Percentiles rank a stretch among this genome's conserved stretches.
phyloP scores from a whole-genome alignment of 306 rosid genomes.

The Castanea crenata region DNA sequence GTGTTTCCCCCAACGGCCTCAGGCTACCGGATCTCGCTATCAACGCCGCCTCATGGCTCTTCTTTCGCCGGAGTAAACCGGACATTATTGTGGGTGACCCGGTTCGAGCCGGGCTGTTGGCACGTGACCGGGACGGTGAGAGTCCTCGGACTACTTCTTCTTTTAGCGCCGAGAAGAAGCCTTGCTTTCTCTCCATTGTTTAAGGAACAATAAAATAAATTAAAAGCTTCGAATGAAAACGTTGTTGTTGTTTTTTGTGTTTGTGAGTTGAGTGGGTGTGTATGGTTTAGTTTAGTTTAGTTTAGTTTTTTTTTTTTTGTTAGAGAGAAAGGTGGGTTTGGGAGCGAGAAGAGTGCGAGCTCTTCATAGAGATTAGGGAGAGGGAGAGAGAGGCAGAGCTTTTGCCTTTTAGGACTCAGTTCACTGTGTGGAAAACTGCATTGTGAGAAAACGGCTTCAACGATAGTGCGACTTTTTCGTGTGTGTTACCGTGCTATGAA shows the following conservation, averaged over 20 bases:
- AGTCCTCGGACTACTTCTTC: conserved; percentile 92
- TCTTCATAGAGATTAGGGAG: conserved; percentile 10
- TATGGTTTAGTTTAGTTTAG: neutral
- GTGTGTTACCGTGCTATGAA: conserved; percentile 14
- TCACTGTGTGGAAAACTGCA: neutral
- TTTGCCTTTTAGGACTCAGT: neutral
- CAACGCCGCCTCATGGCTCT: conserved; percentile 31
- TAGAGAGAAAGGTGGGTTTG: neutral
- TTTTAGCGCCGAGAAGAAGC: conserved; percentile 86
- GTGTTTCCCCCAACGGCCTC: conserved; percentile 70
- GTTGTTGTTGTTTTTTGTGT: too few species aligned
- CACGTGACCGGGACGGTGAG: conserved; percentile 83
- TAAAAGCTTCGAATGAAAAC: neutral
- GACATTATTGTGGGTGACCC: conserved; percentile 55
- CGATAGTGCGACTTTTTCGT: conserved; percentile 14
- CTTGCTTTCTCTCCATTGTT: conserved; percentile 81
- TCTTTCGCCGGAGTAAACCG: conserved; percentile 57
- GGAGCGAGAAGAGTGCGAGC: neutral
- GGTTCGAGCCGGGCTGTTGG: conserved; percentile 62
- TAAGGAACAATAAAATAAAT: neutral
- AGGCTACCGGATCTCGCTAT: conserved; percentile 81
- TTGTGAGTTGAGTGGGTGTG: neutral
- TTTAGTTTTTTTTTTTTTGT: too few species aligned
- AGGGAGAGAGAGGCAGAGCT: neutral
- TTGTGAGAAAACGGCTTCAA: conserved; percentile 13